These are phyloP conservation scores for Triangularia verruculosa DNA, from an alignment of 2,329 filamentous ascomycete species.

Conservation along the genomic window DNA sequence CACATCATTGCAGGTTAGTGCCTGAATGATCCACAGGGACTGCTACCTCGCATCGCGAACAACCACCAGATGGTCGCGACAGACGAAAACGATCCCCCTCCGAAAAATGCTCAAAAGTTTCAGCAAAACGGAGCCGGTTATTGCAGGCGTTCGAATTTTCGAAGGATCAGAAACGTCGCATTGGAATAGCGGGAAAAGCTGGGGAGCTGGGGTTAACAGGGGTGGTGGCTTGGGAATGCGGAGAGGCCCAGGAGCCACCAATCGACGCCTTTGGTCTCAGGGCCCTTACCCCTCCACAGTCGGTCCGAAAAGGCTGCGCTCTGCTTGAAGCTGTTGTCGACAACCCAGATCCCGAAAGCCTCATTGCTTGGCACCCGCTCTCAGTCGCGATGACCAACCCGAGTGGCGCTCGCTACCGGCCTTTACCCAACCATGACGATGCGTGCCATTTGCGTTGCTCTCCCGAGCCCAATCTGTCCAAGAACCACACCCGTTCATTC, in stretches of 20 bases:
- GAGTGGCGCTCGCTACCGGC: not conserved
- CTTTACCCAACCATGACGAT: not conserved
- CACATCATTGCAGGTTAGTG: not conserved
- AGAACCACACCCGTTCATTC: not conserved
- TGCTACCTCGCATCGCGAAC: not conserved
- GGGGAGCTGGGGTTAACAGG: constrained; percentile 14
- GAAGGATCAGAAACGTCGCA: constrained; percentile 14
- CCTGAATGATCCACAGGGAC: not conserved
- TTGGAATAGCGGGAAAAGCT: constrained; percentile 16
- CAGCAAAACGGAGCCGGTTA: not conserved
- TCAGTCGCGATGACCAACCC: constrained; percentile 1
- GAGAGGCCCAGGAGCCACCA: constrained; percentile 19
- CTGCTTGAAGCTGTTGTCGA: not conserved
- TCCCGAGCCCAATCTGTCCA: not conserved
- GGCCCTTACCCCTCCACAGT: constrained; percentile 22
- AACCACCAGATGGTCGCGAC: not conserved
- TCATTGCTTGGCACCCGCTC: constrained; percentile 15
- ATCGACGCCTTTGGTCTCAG: constrained; percentile 20
- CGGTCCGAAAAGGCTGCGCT: constrained; percentile 30
- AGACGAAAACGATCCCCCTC: not conserved
- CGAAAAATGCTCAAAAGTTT: not conserved
- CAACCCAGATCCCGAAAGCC: constrained; percentile 8
- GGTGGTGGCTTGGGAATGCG: constrained; percentile 23
- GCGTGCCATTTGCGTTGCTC: not conserved
- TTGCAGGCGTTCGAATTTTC: too few species aligned